Base-by-base conservation (phyloP, 495 filamentous ascomycete genomes). In the Penicillium steckii region DNA sequence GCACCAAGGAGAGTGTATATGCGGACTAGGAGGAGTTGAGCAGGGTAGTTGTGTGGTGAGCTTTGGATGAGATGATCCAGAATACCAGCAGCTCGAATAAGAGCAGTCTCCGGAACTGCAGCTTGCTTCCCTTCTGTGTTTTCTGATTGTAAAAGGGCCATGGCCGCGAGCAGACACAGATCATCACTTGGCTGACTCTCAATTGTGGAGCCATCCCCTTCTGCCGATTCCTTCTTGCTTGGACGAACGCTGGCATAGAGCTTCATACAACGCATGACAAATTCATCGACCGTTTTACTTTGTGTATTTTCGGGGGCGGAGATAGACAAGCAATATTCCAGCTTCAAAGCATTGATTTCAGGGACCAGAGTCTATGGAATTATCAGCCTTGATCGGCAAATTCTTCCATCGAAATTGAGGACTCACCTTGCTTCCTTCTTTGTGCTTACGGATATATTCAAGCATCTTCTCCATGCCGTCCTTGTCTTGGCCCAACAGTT, bases 121-220 rank as follows among this genome's bases (percentile, higher is more conserved):
- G 57, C 49, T 19, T 62, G 47, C 7, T 23, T 48, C 7, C 65
- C 59, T 8, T 44, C 52, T 15, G 50, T 35, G 45, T 55, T 53
- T 44, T 58, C 65, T 9, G 80, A 62, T 18, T 68, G 74, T 27
- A 84, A 61, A 8, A 85, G 61, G 17, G 69, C 71, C 80, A 83
- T 84, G 15, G 77, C 73, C 29, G 80, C 79, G 48, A 85, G 69
- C 13, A 85, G 52, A 27, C 73, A 76, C 22, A 81, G 69, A 47
- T 85, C 80, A 54, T 84, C 83, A 37, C 74, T 78, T 8, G 80
- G 78, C 40, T 80, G 75, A 43, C 78, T 80, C 51, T 85, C 82
- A 29, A 79, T 82, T 2, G 66, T 63, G 23, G 70, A 63, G 19
- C 67, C 57, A 5, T 56, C 46, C 18, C 52, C 53, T 23, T 46